Evolutionary conservation across 2,329 filamentous ascomycete species (phyloP), one percentile per base, ranked within the genome.

Genomic region (Alternaria sp.): DNA sequence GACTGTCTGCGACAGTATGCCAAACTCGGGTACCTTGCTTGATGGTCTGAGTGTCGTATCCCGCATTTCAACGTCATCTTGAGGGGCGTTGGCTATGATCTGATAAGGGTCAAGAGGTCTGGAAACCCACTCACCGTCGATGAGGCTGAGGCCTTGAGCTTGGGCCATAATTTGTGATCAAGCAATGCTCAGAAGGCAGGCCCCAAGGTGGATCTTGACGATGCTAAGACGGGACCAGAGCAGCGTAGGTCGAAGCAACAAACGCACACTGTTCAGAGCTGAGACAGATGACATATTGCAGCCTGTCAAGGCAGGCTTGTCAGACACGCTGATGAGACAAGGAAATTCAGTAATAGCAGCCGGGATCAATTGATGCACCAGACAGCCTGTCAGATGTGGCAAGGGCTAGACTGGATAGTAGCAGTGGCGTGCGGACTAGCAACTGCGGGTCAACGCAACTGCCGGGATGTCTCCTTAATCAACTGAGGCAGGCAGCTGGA

Each of bases 1-100:
- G 29, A 96, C 75, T 0, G 93, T 97, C 70, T 86, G 88, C 0
- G 92, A 92, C 44, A 98, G 82, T 31, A 98, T 72, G 4, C 92
- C 95, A 59, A 88, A 85, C 21, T 77, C 79, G 5, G 89, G 86
- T 11, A 63, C 29, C 80, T 78, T 50, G 71, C 78, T 72, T 31
- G 68, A 75, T 21, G 69, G 73, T 31, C 72, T 68, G 5, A 71
- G 54, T 34, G 65, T 54, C 11, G 67, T 60, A 45, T 73, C 67
- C n/a, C 54, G 61, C 64, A 66, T 68, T 13, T 67, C 64, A n/a
- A 60, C 61, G 45, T 74, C 69, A 55, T 67, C 41, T 51, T 73
- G 63, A 40, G 64, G 67, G 56, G 49, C 64, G 74, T 65, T 75
- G 62, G 61, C 75, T 63, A 83, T 75, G 40, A 82, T 73, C 29